A percentile compares a stretch with the other conserved stretches of the same genome.
These are phyloP conservation scores for Populus hybrid DNA, from an alignment of 441 rosid genomes.

Conservation along the genomic window DNA sequence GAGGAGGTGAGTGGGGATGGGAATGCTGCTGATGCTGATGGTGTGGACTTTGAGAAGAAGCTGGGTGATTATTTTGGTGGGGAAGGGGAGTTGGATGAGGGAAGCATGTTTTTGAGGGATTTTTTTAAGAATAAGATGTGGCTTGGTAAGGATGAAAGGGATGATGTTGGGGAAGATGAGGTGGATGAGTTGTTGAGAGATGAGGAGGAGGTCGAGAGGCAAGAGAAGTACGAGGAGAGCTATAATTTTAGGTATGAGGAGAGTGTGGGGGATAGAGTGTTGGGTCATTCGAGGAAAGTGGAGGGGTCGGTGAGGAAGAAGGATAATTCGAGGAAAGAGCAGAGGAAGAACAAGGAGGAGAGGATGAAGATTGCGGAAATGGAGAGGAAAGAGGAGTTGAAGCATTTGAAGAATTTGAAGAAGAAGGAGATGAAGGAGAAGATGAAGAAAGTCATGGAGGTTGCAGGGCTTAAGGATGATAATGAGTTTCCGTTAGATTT, in stretches of 20 bases:
- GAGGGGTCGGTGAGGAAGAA: constrained; percentile 90
- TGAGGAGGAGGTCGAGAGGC: constrained; percentile 54
- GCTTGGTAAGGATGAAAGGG: constrained; percentile 42
- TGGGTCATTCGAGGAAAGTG: constrained; percentile 70
- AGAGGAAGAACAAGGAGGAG: constrained; percentile 72
- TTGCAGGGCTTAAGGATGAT: constrained; percentile 58
- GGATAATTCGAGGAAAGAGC: constrained; percentile 59
- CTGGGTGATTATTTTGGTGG: constrained; percentile 64
- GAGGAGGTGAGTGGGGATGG: constrained; percentile 22
- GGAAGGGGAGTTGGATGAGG: constrained; percentile 48
- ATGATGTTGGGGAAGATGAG: constrained; percentile 34
- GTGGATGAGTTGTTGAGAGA: constrained; percentile 44
- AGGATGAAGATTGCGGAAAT: constrained; percentile 57
- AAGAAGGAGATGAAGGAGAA: constrained; percentile 80
- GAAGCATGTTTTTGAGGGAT: constrained; percentile 56
- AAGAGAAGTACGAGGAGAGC: constrained; percentile 57
- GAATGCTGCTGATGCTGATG: constrained; percentile 28
- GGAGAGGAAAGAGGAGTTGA: constrained; percentile 79
- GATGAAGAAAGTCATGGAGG: constrained; percentile 61
- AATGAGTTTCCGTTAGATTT: constrained; percentile 43
- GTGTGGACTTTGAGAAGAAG: constrained; percentile 44
- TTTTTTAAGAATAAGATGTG: constrained; percentile 72
- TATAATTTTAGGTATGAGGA: constrained; percentile 64
- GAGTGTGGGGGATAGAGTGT: constrained; percentile 56
- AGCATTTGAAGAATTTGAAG: constrained; percentile 86